A percentile compares a stretch with the other conserved stretches of the same genome.
phyloP scores from a whole-genome alignment of 2,329 filamentous ascomycete species.

The Endoconidiophora polonica region DNA sequence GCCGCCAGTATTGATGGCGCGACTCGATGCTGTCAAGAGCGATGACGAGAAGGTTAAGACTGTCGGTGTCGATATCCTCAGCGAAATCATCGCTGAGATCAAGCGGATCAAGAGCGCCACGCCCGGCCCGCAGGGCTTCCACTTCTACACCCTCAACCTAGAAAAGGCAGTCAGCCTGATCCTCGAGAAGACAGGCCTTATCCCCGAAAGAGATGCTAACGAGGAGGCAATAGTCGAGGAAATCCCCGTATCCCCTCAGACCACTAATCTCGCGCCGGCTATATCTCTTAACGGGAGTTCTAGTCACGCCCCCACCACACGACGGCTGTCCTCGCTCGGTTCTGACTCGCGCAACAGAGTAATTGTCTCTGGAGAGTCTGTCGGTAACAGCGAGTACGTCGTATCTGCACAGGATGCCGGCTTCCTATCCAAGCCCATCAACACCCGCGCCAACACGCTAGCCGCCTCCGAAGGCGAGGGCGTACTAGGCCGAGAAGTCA shows the following conservation, averaged over 20 bases:
- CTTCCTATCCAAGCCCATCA: constrained; percentile 55
- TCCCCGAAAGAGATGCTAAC: constrained; percentile 30
- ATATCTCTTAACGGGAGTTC: constrained; percentile 17
- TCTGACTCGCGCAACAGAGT: constrained; percentile 78
- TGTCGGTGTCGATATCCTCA: constrained; percentile 65
- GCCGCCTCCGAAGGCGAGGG: constrained; percentile 92
- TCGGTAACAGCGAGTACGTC: constrained; percentile 48
- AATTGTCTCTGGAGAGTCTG: constrained; percentile 52
- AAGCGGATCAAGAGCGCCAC: constrained; percentile 26
- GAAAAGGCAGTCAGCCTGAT: constrained; percentile 95
- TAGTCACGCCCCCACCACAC: constrained; percentile 23
- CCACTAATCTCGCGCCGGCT: constrained; percentile 24
- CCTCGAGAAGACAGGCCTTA: constrained; percentile 68
- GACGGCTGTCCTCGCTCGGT: constrained; percentile 62
- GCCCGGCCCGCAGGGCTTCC: constrained; percentile 53
- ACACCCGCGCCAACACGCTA: constrained; percentile 67
- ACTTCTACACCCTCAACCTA: constrained; percentile 93
- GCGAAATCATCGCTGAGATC: constrained; percentile 67
- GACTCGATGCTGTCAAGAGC: constrained; percentile 55
- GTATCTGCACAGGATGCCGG: constrained; percentile 62
- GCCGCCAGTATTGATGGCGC: constrained; percentile 51
- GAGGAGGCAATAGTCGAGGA: constrained; percentile 23
- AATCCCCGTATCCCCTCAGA: constrained; percentile 16
- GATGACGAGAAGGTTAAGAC: constrained; percentile 71
- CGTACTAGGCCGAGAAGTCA: constrained; percentile 76